Conservation (phyloP, 1,284 basidiomycete genomes). For the Pseudozyma flocculosa region DNA sequence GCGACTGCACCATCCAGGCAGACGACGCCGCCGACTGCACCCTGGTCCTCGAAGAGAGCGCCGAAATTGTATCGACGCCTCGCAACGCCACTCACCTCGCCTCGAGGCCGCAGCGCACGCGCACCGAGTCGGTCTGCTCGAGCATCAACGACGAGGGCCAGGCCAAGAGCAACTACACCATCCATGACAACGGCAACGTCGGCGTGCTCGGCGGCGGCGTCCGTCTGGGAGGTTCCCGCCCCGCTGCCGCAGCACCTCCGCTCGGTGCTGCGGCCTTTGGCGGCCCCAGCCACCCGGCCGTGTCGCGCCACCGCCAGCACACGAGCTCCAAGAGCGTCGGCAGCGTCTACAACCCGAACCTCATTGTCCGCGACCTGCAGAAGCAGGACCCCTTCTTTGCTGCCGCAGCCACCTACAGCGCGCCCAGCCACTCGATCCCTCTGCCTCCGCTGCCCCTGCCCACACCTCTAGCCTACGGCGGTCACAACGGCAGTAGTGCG, state of each 20-base stretch:
- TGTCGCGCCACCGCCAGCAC: constrained; percentile 24
- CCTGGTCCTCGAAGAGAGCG: constrained; percentile 4
- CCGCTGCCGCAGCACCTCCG: constrained; percentile 1
- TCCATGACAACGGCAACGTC: constrained; percentile 50
- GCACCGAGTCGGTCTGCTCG: constrained; percentile 1
- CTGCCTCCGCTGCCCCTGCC: constrained; percentile 7
- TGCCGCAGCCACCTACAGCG: constrained; percentile 18
- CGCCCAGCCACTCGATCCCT: constrained; percentile 24
- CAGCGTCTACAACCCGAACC: constrained; percentile 12
- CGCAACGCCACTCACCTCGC: constrained; percentile 1
- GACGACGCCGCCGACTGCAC: constrained; percentile 28
- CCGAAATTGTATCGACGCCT: constrained; percentile 3
- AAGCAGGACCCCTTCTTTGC: constrained; percentile 6
- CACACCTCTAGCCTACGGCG: not conserved
- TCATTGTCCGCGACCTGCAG: constrained; percentile 4
- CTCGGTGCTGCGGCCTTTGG: not conserved
- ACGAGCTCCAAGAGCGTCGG: constrained; percentile 24
- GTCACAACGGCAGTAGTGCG: not conserved
- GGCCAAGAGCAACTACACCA: constrained; percentile 41
- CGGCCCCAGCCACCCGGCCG: not conserved
- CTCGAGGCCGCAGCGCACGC: not conserved
- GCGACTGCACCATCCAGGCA: constrained; percentile 27
- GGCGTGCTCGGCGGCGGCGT: constrained; percentile 50
- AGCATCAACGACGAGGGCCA: constrained; percentile 1
- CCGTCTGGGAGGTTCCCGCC: constrained; percentile 21